Evolutionary conservation across 768 basidiomycete species (phyloP), one percentile per base, ranked within the genome.

Genomic region (Boletus rufocinnamomeus): DNA sequence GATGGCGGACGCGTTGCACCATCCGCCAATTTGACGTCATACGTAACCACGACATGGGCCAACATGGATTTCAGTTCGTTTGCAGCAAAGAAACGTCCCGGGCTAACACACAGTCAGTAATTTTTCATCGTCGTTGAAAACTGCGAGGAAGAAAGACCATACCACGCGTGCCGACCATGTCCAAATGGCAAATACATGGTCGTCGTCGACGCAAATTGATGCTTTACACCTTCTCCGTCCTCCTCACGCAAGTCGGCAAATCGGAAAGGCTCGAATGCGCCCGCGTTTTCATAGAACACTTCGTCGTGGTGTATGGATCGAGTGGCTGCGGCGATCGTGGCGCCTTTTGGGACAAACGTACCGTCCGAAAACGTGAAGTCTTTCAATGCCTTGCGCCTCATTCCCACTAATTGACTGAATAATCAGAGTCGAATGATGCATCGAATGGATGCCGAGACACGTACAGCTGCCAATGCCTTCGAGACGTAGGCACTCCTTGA

Each of bases 311-410:
- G 74, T 0, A 68, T 23, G 4, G 65, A 63, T 37, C 52, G 59
- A 2, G 59, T 30, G 0, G 74, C 54, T 2, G 62, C 63, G 1
- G 65, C 45, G 8, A 78, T 17, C 11, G 52, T 50, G 7, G 70
- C 67, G 23, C 74, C 79, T 25, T 69, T 63, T 0, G 76, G 79
- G 37, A 77, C 50, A 30, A 71, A 59, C 1, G 76, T 76, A 3
- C 77, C 79, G 41, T 79, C 75, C 0, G 74, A 75, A 57, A 79
- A 71, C 2, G 70, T 74, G 58, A 70, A 63, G 34, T 74, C 68
- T 44, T 68, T 70, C 32, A 70, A 28, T 0, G 73, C 74, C 54
- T 62, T 72, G 37, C 79, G 75, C 10, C 50, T 50, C 59, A 80
- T 47, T 58, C 60, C 49, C 43, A 70, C 74, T 72, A 4, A 17